Evolutionary conservation across 2,329 filamentous ascomycete genomes (phyloP), one percentile per base, ranked within the genome.

Genomic region (Talaromyces sp.): DNA sequence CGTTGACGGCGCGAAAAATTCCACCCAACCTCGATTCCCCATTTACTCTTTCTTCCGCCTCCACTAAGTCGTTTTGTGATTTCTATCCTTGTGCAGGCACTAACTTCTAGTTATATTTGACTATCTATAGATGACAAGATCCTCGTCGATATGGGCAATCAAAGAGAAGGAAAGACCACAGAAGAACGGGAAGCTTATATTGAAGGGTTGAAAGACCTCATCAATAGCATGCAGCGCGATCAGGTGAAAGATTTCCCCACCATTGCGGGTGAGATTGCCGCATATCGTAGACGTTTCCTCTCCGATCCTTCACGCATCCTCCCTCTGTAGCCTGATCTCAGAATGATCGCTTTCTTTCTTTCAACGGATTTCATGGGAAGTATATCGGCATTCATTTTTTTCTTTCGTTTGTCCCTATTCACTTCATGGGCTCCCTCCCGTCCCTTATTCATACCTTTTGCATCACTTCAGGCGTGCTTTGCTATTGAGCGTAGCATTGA

Each of bases 191-290:
- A 80, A 66, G 69, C 72, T 63, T 84, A 81, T 67, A 73, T 80
- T 59, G 71, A 75, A 60, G 82, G 82, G 24, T 69, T 84, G 65
- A 83, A 81, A 67, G 74, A 79, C 66, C 79, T 81, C 62, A 82
- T 84, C 74, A 81, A 81, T 70, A 78, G 80, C 59, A 77, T 83
- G 76, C 80, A 81, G 67, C 76, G 76, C 70, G 76, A 79, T 69
- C 81, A 80, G 72, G 79, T 83, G 74, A 82, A 81, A 73, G 81
- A 83, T 64, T 82, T 83, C 69, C 77, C 75, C 69, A 78, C 76
- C 60, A 80, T 84, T 71, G 82, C 82, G 60, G 71, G 74, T 64
- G 80, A 82, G 69, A 82, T 84, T 73, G 80, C 79, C 69, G 77
- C 76, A 70, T 83, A 83, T 74, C 81, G 82, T 78, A 80, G 80